A percentile compares a stretch with the other conserved stretches of the same genome.
phyloP scores from a whole-genome alignment of 2,329 filamentous ascomycete genomes.

The Colletotrichum sp. region DNA sequence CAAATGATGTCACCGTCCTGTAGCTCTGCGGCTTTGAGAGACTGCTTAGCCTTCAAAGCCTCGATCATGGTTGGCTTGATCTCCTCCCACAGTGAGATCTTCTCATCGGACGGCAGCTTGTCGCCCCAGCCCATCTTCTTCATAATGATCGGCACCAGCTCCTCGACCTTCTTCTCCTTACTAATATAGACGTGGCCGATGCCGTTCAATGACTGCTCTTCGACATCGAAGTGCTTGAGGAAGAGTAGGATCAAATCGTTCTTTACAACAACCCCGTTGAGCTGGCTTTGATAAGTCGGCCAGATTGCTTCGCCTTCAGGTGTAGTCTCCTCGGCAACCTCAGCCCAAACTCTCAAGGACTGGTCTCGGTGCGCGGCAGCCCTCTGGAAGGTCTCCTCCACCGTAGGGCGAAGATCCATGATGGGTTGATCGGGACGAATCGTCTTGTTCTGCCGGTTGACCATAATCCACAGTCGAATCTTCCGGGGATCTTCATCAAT shows the following conservation, averaged over 20 bases:
- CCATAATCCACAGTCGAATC: conserved; percentile 93
- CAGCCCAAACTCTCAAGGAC: conserved; percentile 85
- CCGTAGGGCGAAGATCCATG: conserved; percentile 74
- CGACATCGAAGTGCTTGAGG: conserved; percentile 88
- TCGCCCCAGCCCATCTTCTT: conserved; percentile 87
- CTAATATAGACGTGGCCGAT: conserved; percentile 86
- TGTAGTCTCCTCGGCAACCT: conserved; percentile 72
- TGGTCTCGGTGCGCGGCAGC: conserved; percentile 68
- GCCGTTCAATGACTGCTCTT: conserved; percentile 76
- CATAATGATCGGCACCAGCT: conserved; percentile 78
- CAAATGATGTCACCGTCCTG: conserved; percentile 98
- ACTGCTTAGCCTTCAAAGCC: conserved; percentile 87
- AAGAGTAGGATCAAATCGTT: conserved; percentile 81
- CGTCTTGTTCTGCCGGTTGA: conserved; percentile 98
- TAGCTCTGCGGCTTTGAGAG: conserved; percentile 88
- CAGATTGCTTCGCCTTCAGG: conserved; percentile 75
- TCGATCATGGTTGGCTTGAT: conserved; percentile 99
- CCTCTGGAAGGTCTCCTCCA: conserved; percentile 70
- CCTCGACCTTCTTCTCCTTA: conserved; percentile 86
- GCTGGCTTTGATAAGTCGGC: conserved; percentile 66
- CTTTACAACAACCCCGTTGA: conserved; percentile 61
- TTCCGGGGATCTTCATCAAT: conserved; percentile 70
- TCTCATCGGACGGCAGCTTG: conserved; percentile 68
- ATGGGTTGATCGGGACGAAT: conserved; percentile 89
- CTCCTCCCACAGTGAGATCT: conserved; percentile 84